These are phyloP conservation scores for Termitomyces heimii DNA, from an alignment of 768 basidiomycete genomes.

Conservation along the genomic window DNA sequence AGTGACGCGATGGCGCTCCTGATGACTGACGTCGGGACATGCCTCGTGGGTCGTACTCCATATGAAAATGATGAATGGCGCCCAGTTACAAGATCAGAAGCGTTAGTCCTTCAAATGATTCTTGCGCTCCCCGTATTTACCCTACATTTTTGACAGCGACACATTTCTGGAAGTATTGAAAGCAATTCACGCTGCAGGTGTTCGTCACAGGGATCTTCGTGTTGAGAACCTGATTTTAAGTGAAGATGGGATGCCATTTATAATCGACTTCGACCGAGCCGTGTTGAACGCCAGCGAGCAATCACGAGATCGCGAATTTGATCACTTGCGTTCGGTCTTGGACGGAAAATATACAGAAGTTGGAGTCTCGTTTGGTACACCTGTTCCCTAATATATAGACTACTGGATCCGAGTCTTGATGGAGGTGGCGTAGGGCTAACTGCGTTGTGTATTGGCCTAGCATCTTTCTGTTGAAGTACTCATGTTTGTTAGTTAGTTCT, in stretches of 20 bases:
- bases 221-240: not conserved
- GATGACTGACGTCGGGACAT: constrained; percentile 9
- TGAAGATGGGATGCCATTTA: constrained; percentile 7
- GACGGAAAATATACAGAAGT: not conserved
- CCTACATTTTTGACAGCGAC: not conserved
- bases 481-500: too few relatives aligned
- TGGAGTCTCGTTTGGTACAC: not conserved
- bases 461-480: too few relatives aligned
- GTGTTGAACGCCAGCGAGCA: constrained; percentile 1
- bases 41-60: not conserved
- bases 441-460: too few relatives aligned
- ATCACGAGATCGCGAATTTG: not conserved
- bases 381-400: not conserved
- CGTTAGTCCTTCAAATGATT: not conserved
- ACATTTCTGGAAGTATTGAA: constrained; percentile 8
- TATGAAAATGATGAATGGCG: not conserved
- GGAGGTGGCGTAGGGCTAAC: too few relatives aligned
- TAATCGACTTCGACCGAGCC: constrained; percentile 20
- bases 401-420: not conserved
- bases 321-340: constrained; percentile 18
- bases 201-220: constrained; percentile 10
- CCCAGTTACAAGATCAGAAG: not conserved
- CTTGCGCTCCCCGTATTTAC: not conserved
- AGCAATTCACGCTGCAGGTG: constrained; percentile 16
- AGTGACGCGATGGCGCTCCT: constrained; percentile 9